Base-by-base conservation (phyloP, 2,329 filamentous ascomycete genomes). In the Microcyclospora pomicola region DNA sequence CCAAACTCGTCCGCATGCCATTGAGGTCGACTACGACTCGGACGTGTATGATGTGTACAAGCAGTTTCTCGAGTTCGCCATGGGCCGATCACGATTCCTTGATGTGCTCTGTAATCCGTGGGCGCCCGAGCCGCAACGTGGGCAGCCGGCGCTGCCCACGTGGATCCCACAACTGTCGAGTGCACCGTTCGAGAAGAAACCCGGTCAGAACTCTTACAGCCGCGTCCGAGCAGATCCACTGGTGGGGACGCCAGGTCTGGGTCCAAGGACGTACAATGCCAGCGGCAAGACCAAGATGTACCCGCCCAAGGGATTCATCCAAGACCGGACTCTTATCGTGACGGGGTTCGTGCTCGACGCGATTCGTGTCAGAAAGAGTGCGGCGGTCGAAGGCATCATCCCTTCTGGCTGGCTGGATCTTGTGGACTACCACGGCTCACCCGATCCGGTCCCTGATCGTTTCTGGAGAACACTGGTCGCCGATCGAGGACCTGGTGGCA, bases 51-150 rank as follows among this genome's bases (percentile, higher is more conserved):
- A 40, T 11, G 40, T 45, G 12, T 45, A 24, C 34, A 37, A 33
- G 24, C 30, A 45, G 9, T 42, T 45, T 28, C 15, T 45, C 6
- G 34, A 45, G 7, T 42, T 42, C 27, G 34, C 34, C 9, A 35
- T 45, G 9, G 14, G 27, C 10, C 34, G 34, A 33, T 40, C 40
- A 9, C 15, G 32, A 7, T 42, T 36, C 10, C 19, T 42, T 11
- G 42, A 45, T 27, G 42, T 45, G 14, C 24, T 45, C 9, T 45
- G 42, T 32, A 19, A 29, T 19, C 42, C 37, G 7, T 45, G 42
- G 42, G 42, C 42, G 11, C 43, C 43, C 1, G 31, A 41, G 9
- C 37, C 34, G 12, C 24, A 14, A 9, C 15, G 14, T 15, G 27
- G 34, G 15, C 33, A 39, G 11, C 14, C 29, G 5, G 11, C 13